Percentiles rank a stretch among this genome's conserved stretches.
Conservation (phyloP, 2,329 filamentous ascomycete species). For the Periconia macrospinosa region DNA sequence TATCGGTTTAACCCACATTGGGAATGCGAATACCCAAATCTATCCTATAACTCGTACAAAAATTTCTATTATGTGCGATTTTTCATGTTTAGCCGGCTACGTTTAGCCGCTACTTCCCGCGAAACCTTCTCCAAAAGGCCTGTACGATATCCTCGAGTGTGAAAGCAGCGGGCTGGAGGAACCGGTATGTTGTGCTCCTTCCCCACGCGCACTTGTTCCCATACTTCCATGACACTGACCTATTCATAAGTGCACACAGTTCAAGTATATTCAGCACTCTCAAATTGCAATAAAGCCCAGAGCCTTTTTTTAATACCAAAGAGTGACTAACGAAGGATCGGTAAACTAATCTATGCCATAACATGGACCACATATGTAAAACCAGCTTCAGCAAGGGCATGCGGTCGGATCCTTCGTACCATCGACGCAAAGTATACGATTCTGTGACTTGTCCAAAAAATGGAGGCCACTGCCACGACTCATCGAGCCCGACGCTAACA, state of each 20-base stretch:
- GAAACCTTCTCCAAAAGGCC: conserved; percentile 1
- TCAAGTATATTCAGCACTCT: conserved; percentile 2
- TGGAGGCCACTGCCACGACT: conserved; percentile 9
- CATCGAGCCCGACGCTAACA: conserved; percentile 3
- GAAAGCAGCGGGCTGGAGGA: conserved; percentile 9
- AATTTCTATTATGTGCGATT: neutral
- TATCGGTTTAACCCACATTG: conserved; percentile 6
- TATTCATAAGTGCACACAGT: conserved; percentile 6
- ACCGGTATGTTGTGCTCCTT: conserved; percentile 6
- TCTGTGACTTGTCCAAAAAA: conserved; percentile 5
- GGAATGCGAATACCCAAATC: conserved; percentile 4
- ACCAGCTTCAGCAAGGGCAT: neutral
- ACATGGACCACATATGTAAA: conserved; percentile 1
- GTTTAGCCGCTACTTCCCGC: too few species aligned
- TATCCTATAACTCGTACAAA: conserved; percentile 3
- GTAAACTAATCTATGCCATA: conserved; percentile 7
- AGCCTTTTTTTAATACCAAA: conserved; percentile 3
- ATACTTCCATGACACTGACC: conserved; percentile 2
- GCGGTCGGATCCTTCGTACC: neutral
- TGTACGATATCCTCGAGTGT: conserved; percentile 6
- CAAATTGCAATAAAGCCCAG: neutral
- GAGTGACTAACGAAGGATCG: conserved; percentile 6
- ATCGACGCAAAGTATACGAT: conserved; percentile 7
- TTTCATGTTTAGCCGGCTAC: neutral
- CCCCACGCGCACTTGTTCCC: conserved; percentile 8